phyloP scores from a whole-genome alignment of 1,284 basidiomycete genomes.

The Cryptococcus hybrid region DNA sequence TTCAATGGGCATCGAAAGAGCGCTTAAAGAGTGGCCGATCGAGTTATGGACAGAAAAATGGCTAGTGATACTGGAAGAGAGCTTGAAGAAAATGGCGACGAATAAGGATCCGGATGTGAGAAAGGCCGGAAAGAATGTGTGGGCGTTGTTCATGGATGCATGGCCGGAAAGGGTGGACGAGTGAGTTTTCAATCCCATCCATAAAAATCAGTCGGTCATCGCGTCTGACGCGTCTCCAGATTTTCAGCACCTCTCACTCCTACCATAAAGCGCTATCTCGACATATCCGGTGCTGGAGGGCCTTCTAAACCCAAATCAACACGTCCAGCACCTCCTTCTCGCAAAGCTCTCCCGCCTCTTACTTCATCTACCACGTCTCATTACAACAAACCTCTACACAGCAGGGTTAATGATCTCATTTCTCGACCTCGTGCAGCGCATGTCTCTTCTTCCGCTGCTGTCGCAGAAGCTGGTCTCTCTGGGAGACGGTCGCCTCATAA shows the following conservation, averaged over 20 bases:
- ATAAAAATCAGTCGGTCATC: too few species aligned
- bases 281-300: slow-evolving; percentile 29
- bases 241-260: slow-evolving; percentile 53
- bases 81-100: slow-evolving; percentile 49
- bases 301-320: slow-evolving; percentile 14
- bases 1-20: slow-evolving; percentile 30
- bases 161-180: slow-evolving; percentile 53
- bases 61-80: slow-evolving; percentile 44
- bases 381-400: too few species aligned
- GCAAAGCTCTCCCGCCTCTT: background rate
- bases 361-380: slow-evolving; percentile 8
- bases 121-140: slow-evolving; percentile 49
- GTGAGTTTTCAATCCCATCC: slow-evolving; percentile 28
- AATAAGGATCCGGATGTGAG: slow-evolving; percentile 54
- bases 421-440: too few species aligned
- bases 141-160: slow-evolving; percentile 44
- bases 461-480: too few species aligned
- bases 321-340: background rate
- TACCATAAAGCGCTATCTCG: slow-evolving; percentile 51
- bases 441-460: too few species aligned
- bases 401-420: too few species aligned
- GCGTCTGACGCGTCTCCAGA: slow-evolving; percentile 19
- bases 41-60: slow-evolving; percentile 38
- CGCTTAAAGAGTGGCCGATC: slow-evolving; percentile 36
- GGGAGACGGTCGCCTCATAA: too few species aligned